Base-by-base conservation (phyloP, 73 alveolate species). In the Effrenium voratum region DNA sequence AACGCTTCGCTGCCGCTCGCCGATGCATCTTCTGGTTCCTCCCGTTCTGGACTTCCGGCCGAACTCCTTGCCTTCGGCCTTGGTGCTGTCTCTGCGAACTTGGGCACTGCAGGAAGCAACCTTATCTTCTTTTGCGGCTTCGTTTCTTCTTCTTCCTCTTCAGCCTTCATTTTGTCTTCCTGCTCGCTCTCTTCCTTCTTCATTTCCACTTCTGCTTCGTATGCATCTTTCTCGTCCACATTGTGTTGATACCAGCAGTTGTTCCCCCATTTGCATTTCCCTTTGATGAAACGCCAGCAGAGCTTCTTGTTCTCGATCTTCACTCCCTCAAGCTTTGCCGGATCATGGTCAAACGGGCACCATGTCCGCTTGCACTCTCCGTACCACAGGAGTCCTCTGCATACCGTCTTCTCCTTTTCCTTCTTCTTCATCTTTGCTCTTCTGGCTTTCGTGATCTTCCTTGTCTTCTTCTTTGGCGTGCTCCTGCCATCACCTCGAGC, bases 331-430 rank as follows among this genome's bases (percentile, higher is more conserved):
- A 22, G 73, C n/a, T n/a, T n/a, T 73, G 84, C 52, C n/a, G 32
- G 84, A 6, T 57, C 50, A 47, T 55, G 73, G 3, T 5, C 91
- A 46, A 30, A 80, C 45, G 50, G 91, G 70, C 15, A 57, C 91
- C 72, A 32, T 50, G 34, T 38, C 3, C 26, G 92, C 73, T 46
- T 59, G 49, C 8, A 57, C 91, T 45, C 91, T 38, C 55, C 70
- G 91, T 28, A 55, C 91, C 36, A n/a, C 72, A 80, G 91, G 91
- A 45, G 50, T 68, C 43, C 46, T 46, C 50, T 46, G 50, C 91
- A 55, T 26, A 46, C 91, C 50, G 28, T 49, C 50, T 36, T 32
- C 40, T 73, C 84, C 84, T 10, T 73, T 73, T 36, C 40, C 84
- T 47, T 73, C 84, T 36, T 73, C 84, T 38, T 73, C 84, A 16